A percentile compares a stretch with the other conserved stretches of the same genome.
Evolutionary conservation across 1,139 yeast genomes (phyloP).

Genomic region (Nakaseomyces glabratus): DNA sequence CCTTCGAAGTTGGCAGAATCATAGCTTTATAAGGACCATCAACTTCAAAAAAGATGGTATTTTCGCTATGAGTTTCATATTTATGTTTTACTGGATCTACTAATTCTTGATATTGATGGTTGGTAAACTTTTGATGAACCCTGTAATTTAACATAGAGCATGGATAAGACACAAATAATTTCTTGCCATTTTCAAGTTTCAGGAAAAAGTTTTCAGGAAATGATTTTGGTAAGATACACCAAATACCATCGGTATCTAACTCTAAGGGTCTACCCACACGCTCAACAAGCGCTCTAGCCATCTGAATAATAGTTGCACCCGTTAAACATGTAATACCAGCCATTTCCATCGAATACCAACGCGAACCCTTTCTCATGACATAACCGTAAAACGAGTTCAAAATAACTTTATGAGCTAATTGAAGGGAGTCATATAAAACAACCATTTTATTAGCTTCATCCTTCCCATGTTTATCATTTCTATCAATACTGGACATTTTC

Average conservation of each 20-base stretch:
- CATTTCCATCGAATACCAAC: constrained; percentile 99
- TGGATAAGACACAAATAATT: constrained; percentile 74
- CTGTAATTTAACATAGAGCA: constrained; percentile 93
- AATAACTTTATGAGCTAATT: constrained; percentile 94
- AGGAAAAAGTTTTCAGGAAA: constrained; percentile 86
- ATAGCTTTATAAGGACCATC: constrained; percentile 98
- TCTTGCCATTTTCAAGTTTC: constrained; percentile 68
- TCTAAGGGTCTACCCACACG: constrained; percentile 92
- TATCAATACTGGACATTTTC: constrained; percentile 50
- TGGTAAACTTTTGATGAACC: constrained; percentile 85
- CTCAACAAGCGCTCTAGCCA: constrained; percentile 92
- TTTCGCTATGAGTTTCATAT: constrained; percentile 76
- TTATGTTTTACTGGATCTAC: constrained; percentile 58
- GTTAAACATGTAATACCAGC: constrained; percentile 98
- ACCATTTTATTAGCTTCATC: constrained; percentile 94
- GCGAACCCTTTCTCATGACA: constrained; percentile 96
- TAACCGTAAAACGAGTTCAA: constrained; percentile 95
- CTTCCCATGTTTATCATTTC: constrained; percentile 45
- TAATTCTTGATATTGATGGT: constrained; percentile 86
- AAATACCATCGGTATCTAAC: constrained; percentile 97
- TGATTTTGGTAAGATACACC: constrained; percentile 92
- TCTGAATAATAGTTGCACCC: constrained; percentile 95
- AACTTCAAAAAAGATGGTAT: constrained; percentile 93
- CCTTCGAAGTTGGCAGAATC: constrained; percentile 94
- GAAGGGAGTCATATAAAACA: constrained; percentile 87